These are phyloP conservation scores for Petrea volubilis DNA, from an alignment of 257 asterid species.

Conservation along the genomic window DNA sequence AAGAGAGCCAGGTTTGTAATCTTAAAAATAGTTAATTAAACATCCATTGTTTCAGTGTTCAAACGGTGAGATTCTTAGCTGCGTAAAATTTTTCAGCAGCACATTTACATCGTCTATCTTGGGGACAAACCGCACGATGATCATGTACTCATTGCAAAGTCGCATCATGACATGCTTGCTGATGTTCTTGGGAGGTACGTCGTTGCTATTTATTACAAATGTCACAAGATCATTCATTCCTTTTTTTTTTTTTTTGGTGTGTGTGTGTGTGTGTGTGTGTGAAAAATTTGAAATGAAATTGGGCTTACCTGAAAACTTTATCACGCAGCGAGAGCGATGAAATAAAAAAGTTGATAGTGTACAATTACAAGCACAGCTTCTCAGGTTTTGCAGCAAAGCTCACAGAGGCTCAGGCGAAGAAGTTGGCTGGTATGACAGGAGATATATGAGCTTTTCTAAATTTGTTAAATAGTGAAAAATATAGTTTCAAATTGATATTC, in stretches of 20 bases:
- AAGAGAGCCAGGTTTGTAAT: conserved; percentile 3
- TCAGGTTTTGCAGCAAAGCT: conserved; percentile 32
- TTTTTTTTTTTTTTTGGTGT: neutral
- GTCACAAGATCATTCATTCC: neutral
- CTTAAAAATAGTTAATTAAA: neutral
- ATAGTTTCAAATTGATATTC: neutral
- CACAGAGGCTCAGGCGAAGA: conserved; percentile 16
- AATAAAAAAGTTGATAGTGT: conserved; percentile 6
- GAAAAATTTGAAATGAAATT: neutral
- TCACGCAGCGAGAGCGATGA: conserved; percentile 24
- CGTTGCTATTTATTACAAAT: neutral
- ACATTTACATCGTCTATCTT: conserved; percentile 24
- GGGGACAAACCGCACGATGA: conserved; percentile 25
- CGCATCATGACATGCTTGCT: conserved; percentile 28
- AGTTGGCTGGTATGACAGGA: conserved; percentile 15
- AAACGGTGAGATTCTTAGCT: neutral
- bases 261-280: neutral
- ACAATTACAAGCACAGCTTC: conserved; percentile 32
- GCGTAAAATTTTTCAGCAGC: neutral
- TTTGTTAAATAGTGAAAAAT: neutral
- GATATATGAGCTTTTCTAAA: neutral
- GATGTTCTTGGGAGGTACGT: conserved; percentile 18
- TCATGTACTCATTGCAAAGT: conserved; percentile 9
- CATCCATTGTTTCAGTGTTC: no score
- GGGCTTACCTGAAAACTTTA: neutral